Evolutionary conservation across 1,139 yeast species (phyloP).

Genomic region (Yamadazyma kanchanaburiensis): DNA sequence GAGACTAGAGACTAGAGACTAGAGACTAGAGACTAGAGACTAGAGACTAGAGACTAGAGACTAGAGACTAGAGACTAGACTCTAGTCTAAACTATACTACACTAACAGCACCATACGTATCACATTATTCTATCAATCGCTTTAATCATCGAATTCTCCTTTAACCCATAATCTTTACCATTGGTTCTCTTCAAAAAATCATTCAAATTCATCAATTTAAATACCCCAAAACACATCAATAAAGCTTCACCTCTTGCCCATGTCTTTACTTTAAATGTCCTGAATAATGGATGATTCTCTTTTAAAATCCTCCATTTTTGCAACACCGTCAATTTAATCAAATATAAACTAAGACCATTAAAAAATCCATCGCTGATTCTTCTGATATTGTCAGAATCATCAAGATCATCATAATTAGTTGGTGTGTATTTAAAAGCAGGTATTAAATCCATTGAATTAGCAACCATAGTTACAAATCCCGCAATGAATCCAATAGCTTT

Average conservation of each 20-base stretch:
- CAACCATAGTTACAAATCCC: slow-evolving; percentile 27
- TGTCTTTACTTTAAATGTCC: slow-evolving; percentile 17
- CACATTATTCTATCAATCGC: slow-evolving; percentile 22
- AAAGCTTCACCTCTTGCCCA: slow-evolving; percentile 38
- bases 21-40: no score
- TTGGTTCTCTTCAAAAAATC: slow-evolving; percentile 24
- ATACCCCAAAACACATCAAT: slow-evolving; percentile 37
- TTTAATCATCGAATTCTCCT: slow-evolving; percentile 17
- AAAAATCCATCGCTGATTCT: slow-evolving; percentile 25
- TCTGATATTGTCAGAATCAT: slow-evolving; percentile 20
- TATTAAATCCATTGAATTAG: slow-evolving; percentile 23
- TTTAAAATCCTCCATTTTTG: slow-evolving; percentile 44
- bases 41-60: no score
- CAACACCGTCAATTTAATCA: slow-evolving; percentile 32
- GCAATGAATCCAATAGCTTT: slow-evolving; percentile 34
- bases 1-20: no score
- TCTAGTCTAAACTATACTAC: no score
- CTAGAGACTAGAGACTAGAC: no score
- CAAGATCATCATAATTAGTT: slow-evolving; percentile 12
- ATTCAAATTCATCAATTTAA: slow-evolving; percentile 37
- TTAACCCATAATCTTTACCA: slow-evolving; percentile 16
- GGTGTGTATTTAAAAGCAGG: slow-evolving; percentile 23
- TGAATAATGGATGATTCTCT: slow-evolving; percentile 36
- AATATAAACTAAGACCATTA: slow-evolving; percentile 30
- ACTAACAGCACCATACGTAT: no score